These are phyloP conservation scores for Glycine tomentella DNA, from an alignment of 306 rosid genomes.

Conservation along the genomic window DNA sequence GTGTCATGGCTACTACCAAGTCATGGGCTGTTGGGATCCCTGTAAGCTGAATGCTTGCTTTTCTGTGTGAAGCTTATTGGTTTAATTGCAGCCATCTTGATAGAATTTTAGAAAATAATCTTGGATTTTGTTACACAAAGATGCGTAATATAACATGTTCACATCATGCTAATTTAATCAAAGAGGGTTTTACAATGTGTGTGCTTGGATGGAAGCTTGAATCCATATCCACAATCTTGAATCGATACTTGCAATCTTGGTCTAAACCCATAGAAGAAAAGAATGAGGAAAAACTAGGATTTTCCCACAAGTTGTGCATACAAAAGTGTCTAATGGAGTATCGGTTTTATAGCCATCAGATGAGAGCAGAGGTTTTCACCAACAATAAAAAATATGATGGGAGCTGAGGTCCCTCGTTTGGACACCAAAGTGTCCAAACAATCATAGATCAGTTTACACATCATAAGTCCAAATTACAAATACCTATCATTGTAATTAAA, in stretches of 20 bases:
- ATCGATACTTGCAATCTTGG: neutral
- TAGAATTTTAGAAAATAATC: neutral
- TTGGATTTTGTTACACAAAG: neutral
- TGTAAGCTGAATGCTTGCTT: slow-evolving; percentile 51
- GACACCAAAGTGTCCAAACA: too few species aligned
- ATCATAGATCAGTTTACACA: too few species aligned
- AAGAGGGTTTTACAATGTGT: neutral
- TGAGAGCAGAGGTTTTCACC: too few species aligned
- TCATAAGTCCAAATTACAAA: too few species aligned
- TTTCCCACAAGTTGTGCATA: too few species aligned
- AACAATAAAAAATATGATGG: too few species aligned
- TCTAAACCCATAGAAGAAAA: too few species aligned
- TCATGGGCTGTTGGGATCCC: slow-evolving; percentile 97
- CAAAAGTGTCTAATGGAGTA: too few species aligned
- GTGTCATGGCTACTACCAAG: slow-evolving; percentile 74
- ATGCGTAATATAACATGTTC: neutral
- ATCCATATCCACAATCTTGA: neutral
- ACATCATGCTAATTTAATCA: neutral
- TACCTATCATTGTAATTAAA: too few species aligned
- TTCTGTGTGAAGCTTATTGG: slow-evolving; percentile 53
- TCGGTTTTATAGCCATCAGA: too few species aligned
- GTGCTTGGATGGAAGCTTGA: neutral
- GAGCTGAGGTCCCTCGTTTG: too few species aligned
- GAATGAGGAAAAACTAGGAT: too few species aligned
- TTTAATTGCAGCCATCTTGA: slow-evolving; percentile 47